Base-by-base conservation (phyloP, 164 flowering plant species). In the Dillenia turbinata region DNA sequence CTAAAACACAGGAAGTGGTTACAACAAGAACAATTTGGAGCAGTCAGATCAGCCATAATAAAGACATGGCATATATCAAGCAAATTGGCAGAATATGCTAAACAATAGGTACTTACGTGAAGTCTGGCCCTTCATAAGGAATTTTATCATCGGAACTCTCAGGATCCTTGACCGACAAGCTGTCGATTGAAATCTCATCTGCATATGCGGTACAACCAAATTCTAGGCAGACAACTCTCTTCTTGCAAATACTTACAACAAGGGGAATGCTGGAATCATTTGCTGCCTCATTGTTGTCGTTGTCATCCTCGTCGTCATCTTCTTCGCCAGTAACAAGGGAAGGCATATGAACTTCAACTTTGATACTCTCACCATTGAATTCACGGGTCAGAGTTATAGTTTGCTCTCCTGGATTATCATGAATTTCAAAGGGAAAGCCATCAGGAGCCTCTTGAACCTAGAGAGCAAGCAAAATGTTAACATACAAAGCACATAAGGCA, bases 121-220 rank as follows among this genome's bases (percentile, higher is more conserved):
- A 91, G 54, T 88, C 90, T 24, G 97, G 99, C 47, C 96, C 99
- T 52, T 85, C 92, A 54, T 91, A 89, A 17, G 87, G 80, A 49
- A 85, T 69, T 43, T 77, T 69, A 57, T 88, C 94, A 55, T 91
- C 97, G 10, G 86, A 60, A 62, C 26, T 64, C 44, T 84, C 83
- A 1, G 83, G 80, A 56, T 83, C 69, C 64, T 75, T 83, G 26
- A 89, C 74, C 1, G 81, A 53, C 78, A 94, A 59, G 70, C 71
- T 74, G 60, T 89, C 93, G n/a, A 94, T 89, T 4, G 74, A 33
- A 69, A 94, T 77, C 71, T 85, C 92, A 66, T 89, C 96, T 0
- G 87, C 77, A 47, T 56, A 83, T 46, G 92, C 96, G 52, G 80
- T 77, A 55, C 80, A 74, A 47, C 68, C 68, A 61, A 94, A 91